Conservation (phyloP, 1,284 basidiomycete genomes). For the Gastroboletus turbinatus region DNA sequence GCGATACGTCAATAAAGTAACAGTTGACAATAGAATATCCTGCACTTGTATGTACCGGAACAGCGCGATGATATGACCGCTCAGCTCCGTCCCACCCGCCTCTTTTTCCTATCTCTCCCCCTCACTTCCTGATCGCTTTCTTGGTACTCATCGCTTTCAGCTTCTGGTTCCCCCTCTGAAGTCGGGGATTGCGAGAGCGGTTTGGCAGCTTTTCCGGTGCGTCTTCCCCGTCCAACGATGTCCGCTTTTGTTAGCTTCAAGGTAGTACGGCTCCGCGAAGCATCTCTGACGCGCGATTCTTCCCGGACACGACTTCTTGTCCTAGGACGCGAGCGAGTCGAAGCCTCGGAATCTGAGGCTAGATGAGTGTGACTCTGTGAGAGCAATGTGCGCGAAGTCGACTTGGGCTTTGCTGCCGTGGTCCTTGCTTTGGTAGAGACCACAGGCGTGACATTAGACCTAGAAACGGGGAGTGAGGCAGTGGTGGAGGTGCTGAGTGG, state of each 20-base stretch:
- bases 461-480: neutral
- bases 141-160: constrained; percentile 3
- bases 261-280: constrained; percentile 5
- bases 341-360: constrained; percentile 29
- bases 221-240: constrained; percentile 2
- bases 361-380: constrained; percentile 21
- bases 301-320: constrained; percentile 28
- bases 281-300: constrained; percentile 16
- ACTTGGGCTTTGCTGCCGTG: constrained; percentile 14
- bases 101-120: constrained; percentile 32
- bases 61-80: neutral
- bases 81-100: constrained; percentile 23
- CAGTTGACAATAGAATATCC: neutral
- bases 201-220: constrained; percentile 6
- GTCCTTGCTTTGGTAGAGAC: constrained; percentile 4
- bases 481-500: constrained; percentile 9
- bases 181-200: neutral
- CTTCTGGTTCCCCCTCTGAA: constrained; percentile 13
- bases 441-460: neutral
- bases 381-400: constrained; percentile 20
- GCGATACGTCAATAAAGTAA: constrained; percentile 4
- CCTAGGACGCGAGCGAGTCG: constrained; percentile 17
- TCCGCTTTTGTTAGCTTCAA: constrained; percentile 10
- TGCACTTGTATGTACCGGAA: neutral
- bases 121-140: constrained; percentile 20